These are phyloP conservation scores for Fusarium fujikuroi DNA, from an alignment of 2,329 filamentous ascomycete genomes.

Conservation along the genomic window DNA sequence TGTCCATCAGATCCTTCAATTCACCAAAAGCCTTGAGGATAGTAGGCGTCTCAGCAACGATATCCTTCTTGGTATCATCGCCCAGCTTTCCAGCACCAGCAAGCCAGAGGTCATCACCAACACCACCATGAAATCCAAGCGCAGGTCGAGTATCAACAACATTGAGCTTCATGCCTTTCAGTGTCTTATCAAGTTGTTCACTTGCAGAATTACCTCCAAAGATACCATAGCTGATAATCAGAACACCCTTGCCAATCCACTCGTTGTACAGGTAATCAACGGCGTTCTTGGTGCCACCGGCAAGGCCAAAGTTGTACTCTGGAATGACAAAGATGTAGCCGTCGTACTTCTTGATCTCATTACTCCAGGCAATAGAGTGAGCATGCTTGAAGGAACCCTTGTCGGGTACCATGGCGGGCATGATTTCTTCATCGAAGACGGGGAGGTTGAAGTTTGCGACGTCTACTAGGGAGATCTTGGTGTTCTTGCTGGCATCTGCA, in stretches of 20 bases:
- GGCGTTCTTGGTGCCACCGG: conserved; percentile 68
- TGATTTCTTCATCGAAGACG: conserved; percentile 55
- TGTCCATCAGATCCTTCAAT: conserved; percentile 9
- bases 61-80: conserved; percentile 25
- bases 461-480: conserved; percentile 12
- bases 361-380: conserved; percentile 58
- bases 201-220: conserved; percentile 5
- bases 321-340: conserved; percentile 62
- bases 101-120: conserved; percentile 18
- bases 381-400: conserved; percentile 50
- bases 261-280: conserved; percentile 70
- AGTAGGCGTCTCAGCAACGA: neutral
- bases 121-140: conserved; percentile 9
- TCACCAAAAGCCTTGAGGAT: conserved; percentile 24
- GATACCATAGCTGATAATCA: conserved; percentile 32
- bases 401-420: conserved; percentile 53
- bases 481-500: neutral
- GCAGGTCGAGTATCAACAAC: conserved; percentile 16
- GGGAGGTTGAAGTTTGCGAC: conserved; percentile 50
- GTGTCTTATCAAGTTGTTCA: neutral
- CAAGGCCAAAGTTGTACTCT: conserved; percentile 67
- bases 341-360: conserved; percentile 55
- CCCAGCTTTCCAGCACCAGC: conserved; percentile 14
- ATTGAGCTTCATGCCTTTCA: conserved; percentile 24
- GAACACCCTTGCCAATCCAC: conserved; percentile 48